Evolutionary conservation across 2,329 filamentous ascomycete species (phyloP), one percentile per base, ranked within the genome.

Genomic region (Aspergillus sp.): DNA sequence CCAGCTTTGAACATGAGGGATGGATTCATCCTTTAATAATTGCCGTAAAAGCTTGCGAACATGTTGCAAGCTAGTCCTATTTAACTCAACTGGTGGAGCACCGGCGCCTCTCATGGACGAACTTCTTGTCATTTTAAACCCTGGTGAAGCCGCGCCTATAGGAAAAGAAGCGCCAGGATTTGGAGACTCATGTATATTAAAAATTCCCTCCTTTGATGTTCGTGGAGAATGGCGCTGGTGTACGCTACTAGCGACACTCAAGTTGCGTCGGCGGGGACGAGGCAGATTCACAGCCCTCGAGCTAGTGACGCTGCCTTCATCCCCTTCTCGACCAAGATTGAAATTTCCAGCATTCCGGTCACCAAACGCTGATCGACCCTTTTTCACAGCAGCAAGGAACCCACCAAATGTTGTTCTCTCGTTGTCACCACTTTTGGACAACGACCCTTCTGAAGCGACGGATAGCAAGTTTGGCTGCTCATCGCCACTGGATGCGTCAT

Each of bases 401-500:
- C 86, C 82, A 5, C 85, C 81, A 49, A 95, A 82, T 3, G 80
- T 85, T 32, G 82, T 71, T 56, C 81, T 86, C 49, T 95, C 90
- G 42, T 81, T 80, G 40, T 95, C 90, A 27, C 79, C 65, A 48
- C 79, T 86, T 12, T 82, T 76, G 11, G 82, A 77, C 8, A 81
- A 75, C 13, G 80, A 69, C 45, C 84, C 82, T 37, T 78, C 77
- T 44, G 78, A 81, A n/a, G 90, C 82, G 2, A 86, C 83, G 19
- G 77, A 70, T 66, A 95, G 87, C 9, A 96, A 85, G 59, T 85
- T 90, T 68, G 90, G 85, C 56, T 94, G 88, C 52, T 98, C 90
- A 56, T 95, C 90, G 32, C 87, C 91, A 57, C 89, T 96, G 2
- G 90, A 95, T 38, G 88, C 90, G 54, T 88, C 84, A 62, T 98